Conservation (phyloP, 495 filamentous ascomycete genomes). For the Clavariopsis aquatica region DNA sequence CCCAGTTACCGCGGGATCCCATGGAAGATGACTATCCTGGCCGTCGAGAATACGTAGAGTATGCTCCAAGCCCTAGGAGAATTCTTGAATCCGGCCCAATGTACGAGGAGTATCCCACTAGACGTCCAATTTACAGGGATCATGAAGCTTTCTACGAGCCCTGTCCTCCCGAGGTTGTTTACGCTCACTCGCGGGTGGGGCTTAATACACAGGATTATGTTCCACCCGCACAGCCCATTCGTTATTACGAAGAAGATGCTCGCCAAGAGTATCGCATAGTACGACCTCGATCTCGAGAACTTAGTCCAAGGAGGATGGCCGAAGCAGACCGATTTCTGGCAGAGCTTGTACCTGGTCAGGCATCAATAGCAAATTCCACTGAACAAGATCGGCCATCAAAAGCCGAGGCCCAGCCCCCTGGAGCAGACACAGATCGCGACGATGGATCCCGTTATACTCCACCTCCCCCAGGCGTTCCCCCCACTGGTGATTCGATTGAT, state of each 20-base stretch:
- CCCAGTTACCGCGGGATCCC: slow-evolving; percentile 25
- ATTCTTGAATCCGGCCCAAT: slow-evolving; percentile 21
- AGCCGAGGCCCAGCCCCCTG: slow-evolving; percentile 6
- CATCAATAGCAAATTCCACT: neutral
- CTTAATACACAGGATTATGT: slow-evolving; percentile 18
- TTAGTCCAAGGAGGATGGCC: slow-evolving; percentile 30
- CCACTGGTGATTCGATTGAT: slow-evolving; percentile 11
- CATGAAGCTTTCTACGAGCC: slow-evolving; percentile 20
- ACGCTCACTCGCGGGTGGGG: slow-evolving; percentile 16
- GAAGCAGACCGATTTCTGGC: slow-evolving; percentile 51
- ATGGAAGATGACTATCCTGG: slow-evolving; percentile 26
- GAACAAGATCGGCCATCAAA: neutral
- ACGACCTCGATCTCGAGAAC: slow-evolving; percentile 8
- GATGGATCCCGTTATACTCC: slow-evolving; percentile 34
- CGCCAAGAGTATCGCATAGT: slow-evolving; percentile 24
- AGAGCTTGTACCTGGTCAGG: slow-evolving; percentile 41
- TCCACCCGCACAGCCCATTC: slow-evolving; percentile 7
- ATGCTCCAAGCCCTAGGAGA: slow-evolving; percentile 12
- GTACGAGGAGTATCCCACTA: slow-evolving; percentile 24
- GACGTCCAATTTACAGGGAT: slow-evolving; percentile 26
- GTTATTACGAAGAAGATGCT: slow-evolving; percentile 20
- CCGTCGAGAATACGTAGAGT: slow-evolving; percentile 25
- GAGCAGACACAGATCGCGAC: slow-evolving; percentile 15
- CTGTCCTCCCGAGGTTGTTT: slow-evolving; percentile 13
- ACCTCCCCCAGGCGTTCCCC: slow-evolving; percentile 14